Conservation (phyloP, 441 rosid species). For the Brassica hybrid region DNA sequence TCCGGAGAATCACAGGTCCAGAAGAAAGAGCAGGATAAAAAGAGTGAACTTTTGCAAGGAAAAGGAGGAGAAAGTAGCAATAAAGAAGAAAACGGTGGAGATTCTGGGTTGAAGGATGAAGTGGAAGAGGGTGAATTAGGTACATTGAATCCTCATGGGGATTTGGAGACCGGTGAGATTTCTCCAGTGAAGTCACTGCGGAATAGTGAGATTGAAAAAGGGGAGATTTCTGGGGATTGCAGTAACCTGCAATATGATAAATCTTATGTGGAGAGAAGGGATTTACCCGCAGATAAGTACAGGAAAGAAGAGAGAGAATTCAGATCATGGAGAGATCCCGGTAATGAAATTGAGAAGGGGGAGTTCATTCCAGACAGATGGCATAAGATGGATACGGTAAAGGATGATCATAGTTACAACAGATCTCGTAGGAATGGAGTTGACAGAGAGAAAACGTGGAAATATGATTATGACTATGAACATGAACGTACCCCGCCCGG, state of each 20-base stretch:
- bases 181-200: slow-evolving; percentile 47
- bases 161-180: slow-evolving; percentile 75
- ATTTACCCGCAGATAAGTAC: slow-evolving; percentile 47
- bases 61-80: slow-evolving; percentile 41
- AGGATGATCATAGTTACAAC: slow-evolving; percentile 60
- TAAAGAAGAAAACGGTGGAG: slow-evolving; percentile 47
- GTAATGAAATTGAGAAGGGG: slow-evolving; percentile 85
- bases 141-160: slow-evolving; percentile 73
- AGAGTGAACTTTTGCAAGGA: slow-evolving; percentile 41
- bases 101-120: slow-evolving; percentile 72
- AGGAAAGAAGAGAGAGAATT: slow-evolving; percentile 63
- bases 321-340: slow-evolving; percentile 54
- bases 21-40: slow-evolving; percentile 36
- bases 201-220: slow-evolving; percentile 58
- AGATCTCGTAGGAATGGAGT: slow-evolving; percentile 68
- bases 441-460: slow-evolving; percentile 60
- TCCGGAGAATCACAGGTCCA: slow-evolving; percentile 34
- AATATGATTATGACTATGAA: slow-evolving; percentile 51
- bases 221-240: slow-evolving; percentile 56
- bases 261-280: slow-evolving; percentile 55
- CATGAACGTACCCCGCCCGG: slow-evolving; percentile 70
- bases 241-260: slow-evolving; percentile 49
- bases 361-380: slow-evolving; percentile 92
- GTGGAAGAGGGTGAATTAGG: slow-evolving; percentile 99
- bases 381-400: slow-evolving; percentile 56